These are phyloP conservation scores for Trichosanthes truncata DNA, from an alignment of 306 rosid species.

Conservation along the genomic window DNA sequence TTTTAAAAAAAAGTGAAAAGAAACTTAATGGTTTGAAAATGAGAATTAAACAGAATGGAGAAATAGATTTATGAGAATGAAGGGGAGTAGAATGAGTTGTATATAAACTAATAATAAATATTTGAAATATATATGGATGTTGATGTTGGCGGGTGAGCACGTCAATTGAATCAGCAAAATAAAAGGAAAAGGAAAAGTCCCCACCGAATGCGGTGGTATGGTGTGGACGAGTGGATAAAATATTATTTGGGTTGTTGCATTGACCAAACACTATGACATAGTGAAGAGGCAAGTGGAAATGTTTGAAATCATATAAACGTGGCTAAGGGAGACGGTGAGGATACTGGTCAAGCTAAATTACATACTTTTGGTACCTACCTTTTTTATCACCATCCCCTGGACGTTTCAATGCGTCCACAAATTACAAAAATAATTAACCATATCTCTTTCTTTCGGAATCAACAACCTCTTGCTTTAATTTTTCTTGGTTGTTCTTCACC, in stretches of 20 bases:
- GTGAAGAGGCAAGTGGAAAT: neutral
- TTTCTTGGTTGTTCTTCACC: too few relatives aligned
- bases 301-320: neutral
- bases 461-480: too few relatives aligned
- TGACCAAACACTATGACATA: neutral
- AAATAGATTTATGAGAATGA: too few relatives aligned
- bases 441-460: too few relatives aligned
- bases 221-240: neutral
- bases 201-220: neutral
- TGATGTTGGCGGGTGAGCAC: neutral
- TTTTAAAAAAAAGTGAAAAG: too few relatives aligned
- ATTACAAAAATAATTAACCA: neutral
- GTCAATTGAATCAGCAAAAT: neutral
- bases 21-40: too few relatives aligned
- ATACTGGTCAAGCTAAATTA: neutral
- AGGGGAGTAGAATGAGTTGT: too few relatives aligned
- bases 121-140: too few relatives aligned
- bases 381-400: neutral
- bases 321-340: neutral
- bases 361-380: neutral
- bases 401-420: neutral
- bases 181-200: neutral
- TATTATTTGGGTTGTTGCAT: neutral
- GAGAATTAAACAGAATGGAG: too few relatives aligned
- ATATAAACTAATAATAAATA: too few relatives aligned